Base-by-base conservation (phyloP, 192 early-diverging fungal species). In the Linnemannia schmuckeri region DNA sequence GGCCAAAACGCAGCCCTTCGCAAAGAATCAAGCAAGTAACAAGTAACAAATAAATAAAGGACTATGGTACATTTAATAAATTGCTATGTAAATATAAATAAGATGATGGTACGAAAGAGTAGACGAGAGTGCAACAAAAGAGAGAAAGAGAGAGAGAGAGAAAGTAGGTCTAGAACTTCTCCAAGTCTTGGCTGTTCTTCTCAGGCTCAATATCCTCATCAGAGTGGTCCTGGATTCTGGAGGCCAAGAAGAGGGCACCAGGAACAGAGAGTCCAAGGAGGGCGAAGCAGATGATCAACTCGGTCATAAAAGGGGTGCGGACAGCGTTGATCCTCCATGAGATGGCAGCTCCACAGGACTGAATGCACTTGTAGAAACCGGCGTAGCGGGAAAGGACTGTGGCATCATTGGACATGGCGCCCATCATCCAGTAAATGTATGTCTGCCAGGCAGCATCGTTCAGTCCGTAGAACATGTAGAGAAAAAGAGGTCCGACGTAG, bases 311-410 rank as follows among this genome's bases (percentile, higher is more conserved):
- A 6, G 73, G 18, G 0, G 87, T 90, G 12, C 57, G 52, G 40
- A 90, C 41, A 55, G 94, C 93, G 78, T 94, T 94, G 73, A 95
- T 86, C 76, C 94, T 93, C 92, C 94, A 94, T 0, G 93, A 90
- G 47, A 96, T 91, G 73, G 94, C 95, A 70, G 88, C 92, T n/a
- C 92, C 94, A 74, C 93, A 91, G 77, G 94, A 95, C 92, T 97
- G 97, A 74, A 96, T 94, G 73, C 94, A 95, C 93, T 98, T 98
- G 94, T 98, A 98, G 91, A 95, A 97, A 6, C 96, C 97, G 70
- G 93, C 92, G 78, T 94, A 96, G 69, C 94, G 92, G 30, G 96
- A 91, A 71, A 94, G 88, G 77, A 91, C 89, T 77, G 93, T 92
- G 78, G 92, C 91, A 88, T 98, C 95, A 88, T 97, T 97, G 15